Evolutionary conservation across 83 land plant genomes (phyloP), one percentile per base, ranked within the genome.

Genomic region (Diphasiastrum complanatum): DNA sequence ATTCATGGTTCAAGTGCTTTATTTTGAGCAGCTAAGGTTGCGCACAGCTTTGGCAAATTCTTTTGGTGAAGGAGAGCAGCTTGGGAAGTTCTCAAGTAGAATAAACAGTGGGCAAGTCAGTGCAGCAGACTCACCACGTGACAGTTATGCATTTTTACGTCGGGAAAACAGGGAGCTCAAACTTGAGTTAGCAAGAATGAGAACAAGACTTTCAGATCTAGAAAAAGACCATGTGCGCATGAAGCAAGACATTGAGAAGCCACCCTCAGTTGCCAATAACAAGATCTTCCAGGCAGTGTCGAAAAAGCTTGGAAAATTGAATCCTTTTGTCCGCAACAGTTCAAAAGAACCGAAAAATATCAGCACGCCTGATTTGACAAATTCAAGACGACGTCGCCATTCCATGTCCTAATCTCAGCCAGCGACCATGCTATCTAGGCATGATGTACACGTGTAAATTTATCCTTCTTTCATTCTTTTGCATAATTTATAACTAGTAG

Each of bases 221-320:
- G 58, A 54, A 54, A 54, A 54, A n/a, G 29, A 33, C 25, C 58
- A 54, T 25, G 16, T 18, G n/a, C 11, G 11, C n/a, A 54, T 54
- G 58, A 54, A 54, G 25, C 58, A 54, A 25, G 58, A 54, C 29
- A 23, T 54, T 28, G 58, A 54, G 36, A 54, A 54, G n/a, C 24
- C 58, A 5, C 24, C 25, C n/a, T n/a, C n/a, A n/a, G n/a, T n/a
- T 25, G n/a, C 34, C 5, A 49, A 8, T 22, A 25, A 6, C 25
- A 54, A 54, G 36, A 14, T 54, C 36, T 14, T 28, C 10, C 29
- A 54, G 11, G 14, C 36, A 25, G 58, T 54, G 5, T 54, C 58
- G 10, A 54, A 25, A 25, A 22, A n/a, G 33, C 29, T 54, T 25
- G 5, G 16, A 5, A 18, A 25, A 11, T 33, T 54, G 16, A 54